A percentile compares a stretch with the other conserved stretches of the same genome.
These are phyloP conservation scores for Gnaphalium uliginosum DNA, from an alignment of 129 eudicot genomes.

Conservation along the genomic window DNA sequence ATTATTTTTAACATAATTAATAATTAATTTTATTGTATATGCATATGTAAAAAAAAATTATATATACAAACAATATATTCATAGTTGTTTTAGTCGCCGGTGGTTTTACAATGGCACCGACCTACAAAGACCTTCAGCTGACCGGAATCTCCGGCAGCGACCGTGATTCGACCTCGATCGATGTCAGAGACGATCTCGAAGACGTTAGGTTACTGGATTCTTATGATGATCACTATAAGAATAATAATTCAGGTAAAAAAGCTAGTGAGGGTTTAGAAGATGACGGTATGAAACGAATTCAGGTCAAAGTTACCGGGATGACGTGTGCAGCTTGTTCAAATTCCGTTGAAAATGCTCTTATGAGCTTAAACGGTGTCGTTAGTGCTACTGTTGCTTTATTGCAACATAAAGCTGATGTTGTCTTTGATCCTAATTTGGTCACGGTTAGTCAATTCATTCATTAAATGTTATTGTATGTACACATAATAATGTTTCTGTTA, in stretches of 20 bases:
- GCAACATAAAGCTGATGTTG: constrained; percentile 79
- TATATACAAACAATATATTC: constrained; percentile 1
- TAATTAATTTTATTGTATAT: no score
- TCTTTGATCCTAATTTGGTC: constrained; percentile 65
- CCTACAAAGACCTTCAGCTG: constrained; percentile 57
- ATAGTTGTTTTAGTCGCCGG: constrained; percentile 25
- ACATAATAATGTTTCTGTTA: not conserved
- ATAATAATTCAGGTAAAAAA: not conserved
- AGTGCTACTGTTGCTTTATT: constrained; percentile 80
- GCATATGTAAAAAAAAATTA: not conserved
- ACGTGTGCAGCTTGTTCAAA: constrained; percentile 90
- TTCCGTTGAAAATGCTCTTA: constrained; percentile 83
- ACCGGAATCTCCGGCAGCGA: constrained; percentile 33
- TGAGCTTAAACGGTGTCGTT: constrained; percentile 59
- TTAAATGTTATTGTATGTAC: not conserved
- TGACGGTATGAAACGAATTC: constrained; percentile 31
- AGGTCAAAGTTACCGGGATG: constrained; percentile 86
- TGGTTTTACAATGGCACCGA: constrained; percentile 58
- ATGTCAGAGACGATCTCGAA: constrained; percentile 47
- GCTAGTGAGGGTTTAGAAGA: constrained; percentile 28
- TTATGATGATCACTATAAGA: constrained; percentile 36
- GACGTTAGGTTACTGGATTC: constrained; percentile 71
- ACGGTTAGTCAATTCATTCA: constrained; percentile 45
- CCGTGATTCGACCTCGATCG: constrained; percentile 31
- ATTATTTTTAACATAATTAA: no score